Evolutionary conservation across 2,329 filamentous ascomycete genomes (phyloP), one percentile per base, ranked within the genome.

Genomic region (Cladobotryum mycophilum): DNA sequence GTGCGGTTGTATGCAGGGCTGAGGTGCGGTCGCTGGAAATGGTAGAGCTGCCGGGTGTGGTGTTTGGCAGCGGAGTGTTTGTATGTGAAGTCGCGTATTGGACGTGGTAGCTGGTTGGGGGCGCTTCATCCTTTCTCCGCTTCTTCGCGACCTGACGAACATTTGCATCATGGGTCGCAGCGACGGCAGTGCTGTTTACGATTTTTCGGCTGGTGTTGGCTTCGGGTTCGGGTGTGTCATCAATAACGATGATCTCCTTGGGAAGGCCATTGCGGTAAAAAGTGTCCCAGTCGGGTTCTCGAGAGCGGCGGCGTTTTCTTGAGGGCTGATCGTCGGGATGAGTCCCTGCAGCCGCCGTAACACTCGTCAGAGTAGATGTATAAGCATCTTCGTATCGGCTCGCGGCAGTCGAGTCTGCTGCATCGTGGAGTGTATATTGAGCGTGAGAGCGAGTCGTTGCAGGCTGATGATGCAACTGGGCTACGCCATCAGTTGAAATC

Each of bases 211-310:
- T 58, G n/a, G 70, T 68, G 48, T 69, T 67, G 44, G 67, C 60
- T 52, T 79, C 75, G 50, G 78, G 76, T 52, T 79, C 77, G 47
- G 86, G 86, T 4, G 81, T 83, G 66, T 91, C 85, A 67, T 86
- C 82, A 61, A 93, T 93, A 61, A 92, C 83, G 63, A 93, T 92
- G 64, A 93, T 83, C 71, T 93, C 88, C 65, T 89, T 86, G 20
- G 88, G 88, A 22, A 90, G 72, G 4, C 88, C 88, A 67, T 92
- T 91, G 65, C 85, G 86, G 68, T 91, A 92, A 64, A 91, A 93
- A 56, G 79, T 81, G 52, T 80, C 76, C 88, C 88, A 93, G 68
- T 93, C 84, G 45, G 87, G 86, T 58, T 82, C 76, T 65, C 78
- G 79, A 55, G 76, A 81, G 53, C 78, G 77, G 57, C 79, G 74